These are phyloP conservation scores for Colletotrichum cordylinicola DNA, from an alignment of 2,329 filamentous ascomycete species.

Conservation along the genomic window DNA sequence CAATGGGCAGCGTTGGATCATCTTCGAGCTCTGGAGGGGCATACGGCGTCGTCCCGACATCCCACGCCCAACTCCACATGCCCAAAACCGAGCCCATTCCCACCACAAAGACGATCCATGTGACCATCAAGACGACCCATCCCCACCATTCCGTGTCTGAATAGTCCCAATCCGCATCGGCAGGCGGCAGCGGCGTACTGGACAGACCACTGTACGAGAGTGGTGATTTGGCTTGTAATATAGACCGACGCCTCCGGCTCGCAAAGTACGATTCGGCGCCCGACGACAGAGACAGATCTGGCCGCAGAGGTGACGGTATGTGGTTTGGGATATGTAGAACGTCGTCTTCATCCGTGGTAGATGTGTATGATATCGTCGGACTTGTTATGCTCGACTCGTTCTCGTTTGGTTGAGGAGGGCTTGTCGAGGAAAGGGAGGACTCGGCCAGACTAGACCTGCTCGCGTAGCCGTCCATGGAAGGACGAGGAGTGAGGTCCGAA, in stretches of 20 bases:
- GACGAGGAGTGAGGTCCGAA: conserved; percentile 49
- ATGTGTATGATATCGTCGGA: conserved; percentile 65
- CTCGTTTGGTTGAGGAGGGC: conserved; percentile 23
- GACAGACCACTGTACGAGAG: conserved; percentile 61
- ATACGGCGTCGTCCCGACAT: conserved; percentile 94
- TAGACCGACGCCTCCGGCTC: conserved; percentile 50
- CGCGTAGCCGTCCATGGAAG: conserved; percentile 52
- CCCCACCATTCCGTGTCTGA: conserved; percentile 98
- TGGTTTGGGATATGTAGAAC: conserved; percentile 65
- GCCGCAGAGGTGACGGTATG: conserved; percentile 48
- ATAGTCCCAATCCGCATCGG: conserved; percentile 80
- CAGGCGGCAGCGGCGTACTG: conserved; percentile 49
- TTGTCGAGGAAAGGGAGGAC: conserved; percentile 24
- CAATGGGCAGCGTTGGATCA: conserved; percentile 91
- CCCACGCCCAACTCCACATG: conserved; percentile 99
- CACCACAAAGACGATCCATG: conserved; percentile 94
- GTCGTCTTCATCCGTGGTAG: conserved; percentile 85
- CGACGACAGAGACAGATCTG: conserved; percentile 53
- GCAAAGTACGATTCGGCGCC: conserved; percentile 70
- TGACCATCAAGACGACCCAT: conserved; percentile 88
- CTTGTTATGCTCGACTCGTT: conserved; percentile 43
- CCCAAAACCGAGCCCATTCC: conserved; percentile 96
- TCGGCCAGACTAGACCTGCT: conserved; percentile 33
- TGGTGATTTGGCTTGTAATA: conserved; percentile 64
- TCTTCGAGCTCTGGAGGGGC: conserved; percentile 95